Percentiles rank a stretch among this genome's conserved stretches.
Evolutionary conservation across 129 eudicot species (phyloP).

Genomic region (Sambucus nigra): DNA sequence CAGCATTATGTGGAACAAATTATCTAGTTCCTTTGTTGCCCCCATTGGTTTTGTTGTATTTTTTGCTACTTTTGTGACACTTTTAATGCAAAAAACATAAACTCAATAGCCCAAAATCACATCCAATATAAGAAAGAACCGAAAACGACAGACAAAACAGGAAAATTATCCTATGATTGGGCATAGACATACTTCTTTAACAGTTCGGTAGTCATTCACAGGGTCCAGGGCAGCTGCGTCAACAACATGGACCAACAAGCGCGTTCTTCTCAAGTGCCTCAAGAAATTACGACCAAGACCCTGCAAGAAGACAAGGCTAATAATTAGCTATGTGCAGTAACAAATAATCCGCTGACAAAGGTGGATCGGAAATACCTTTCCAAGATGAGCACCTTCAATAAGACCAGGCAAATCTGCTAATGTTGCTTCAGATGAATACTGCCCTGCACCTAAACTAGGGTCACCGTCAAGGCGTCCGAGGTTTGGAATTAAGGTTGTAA

Average conservation of each 20-base stretch:
- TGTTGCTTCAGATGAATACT: slow-evolving; percentile 84
- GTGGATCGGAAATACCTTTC: slow-evolving; percentile 50
- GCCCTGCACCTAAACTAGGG: slow-evolving; percentile 81
- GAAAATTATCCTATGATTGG: too few relatives aligned
- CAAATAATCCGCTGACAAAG: neutral
- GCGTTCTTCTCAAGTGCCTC: slow-evolving; percentile 89
- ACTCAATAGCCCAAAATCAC: too few relatives aligned
- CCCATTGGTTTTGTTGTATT: too few relatives aligned
- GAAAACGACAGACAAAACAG: too few relatives aligned
- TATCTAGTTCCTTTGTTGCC: too few relatives aligned
- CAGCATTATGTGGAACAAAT: too few relatives aligned
- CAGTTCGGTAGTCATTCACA: slow-evolving; percentile 74
- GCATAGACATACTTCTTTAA: slow-evolving; percentile 63
- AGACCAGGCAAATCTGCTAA: slow-evolving; percentile 98
- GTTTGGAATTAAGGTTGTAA: slow-evolving; percentile 97
- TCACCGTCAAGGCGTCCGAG: slow-evolving; percentile 98
- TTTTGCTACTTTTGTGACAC: neutral
- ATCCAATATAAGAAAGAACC: too few relatives aligned
- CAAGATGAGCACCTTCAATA: slow-evolving; percentile 95
- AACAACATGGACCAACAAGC: slow-evolving; percentile 90
- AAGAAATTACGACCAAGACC: slow-evolving; percentile 97
- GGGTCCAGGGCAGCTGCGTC: slow-evolving; percentile 86
- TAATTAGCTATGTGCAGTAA: slow-evolving; percentile 6
- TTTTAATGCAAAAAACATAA: too few relatives aligned
- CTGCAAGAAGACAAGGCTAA: slow-evolving; percentile 26